Evolutionary conservation across 495 filamentous ascomycete genomes (phyloP), one percentile per base, ranked within the genome.

Genomic region (Aspergillus sclerotioniger): DNA sequence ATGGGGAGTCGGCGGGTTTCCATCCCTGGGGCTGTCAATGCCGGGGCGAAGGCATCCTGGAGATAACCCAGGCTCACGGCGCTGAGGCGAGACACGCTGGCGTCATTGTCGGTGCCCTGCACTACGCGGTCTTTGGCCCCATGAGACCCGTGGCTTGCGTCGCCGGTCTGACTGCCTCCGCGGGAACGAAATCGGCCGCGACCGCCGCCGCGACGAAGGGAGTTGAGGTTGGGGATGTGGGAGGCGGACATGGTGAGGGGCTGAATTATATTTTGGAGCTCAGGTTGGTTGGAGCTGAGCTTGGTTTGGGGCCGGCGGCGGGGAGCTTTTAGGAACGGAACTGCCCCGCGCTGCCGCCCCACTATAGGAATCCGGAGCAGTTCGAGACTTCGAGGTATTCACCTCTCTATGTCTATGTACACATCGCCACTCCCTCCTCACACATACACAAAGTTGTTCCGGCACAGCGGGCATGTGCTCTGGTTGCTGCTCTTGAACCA

Each of bases 401-500:
- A n/a, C 25, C 25, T 25, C 25, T 17, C 19, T 16, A 37, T 12
- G 13, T 47, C 43, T 50, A 62, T 59, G 21, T 59, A 58, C 33
- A 44, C 50, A 32, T 47, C n/a, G n/a, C 39, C 20, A n/a, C 57
- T 31, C 44, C 32, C 17, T 55, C 57, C 59, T 69, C 68, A 60
- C 53, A 67, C 57, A 58, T 55, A 59, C 46, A 59, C 57, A 44
- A 95, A 94, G 33, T 86, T 82, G 70, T 91, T 94, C 57, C 91
- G 77, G 72, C 93, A 98, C 56, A 98, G 76, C 50, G 93, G 92
- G 69, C 93, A 98, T 52, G 84, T 91, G 64, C 87, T 92, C 64
- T 87, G 84, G 71, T 91, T 92, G 67, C 91, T 95, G 66, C 83
- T 92, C 81, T 89, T 87, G 78, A 98, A 97, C 93, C 93, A 98